phyloP scores from a whole-genome alignment of 108 stramenopile genomes.

The Nitzschia palea region DNA sequence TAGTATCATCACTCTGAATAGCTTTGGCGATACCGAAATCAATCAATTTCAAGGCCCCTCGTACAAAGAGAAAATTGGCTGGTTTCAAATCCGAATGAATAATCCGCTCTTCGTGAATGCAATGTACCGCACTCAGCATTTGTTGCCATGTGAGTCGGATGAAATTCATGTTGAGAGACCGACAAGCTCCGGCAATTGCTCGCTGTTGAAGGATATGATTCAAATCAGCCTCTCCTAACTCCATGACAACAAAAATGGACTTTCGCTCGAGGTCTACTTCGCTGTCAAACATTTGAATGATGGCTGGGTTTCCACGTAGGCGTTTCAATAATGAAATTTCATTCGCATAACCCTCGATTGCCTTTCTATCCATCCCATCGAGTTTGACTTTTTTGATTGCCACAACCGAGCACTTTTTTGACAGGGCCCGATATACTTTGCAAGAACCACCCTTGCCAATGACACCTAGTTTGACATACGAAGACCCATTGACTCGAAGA shows the following conservation, averaged over 20 bases:
- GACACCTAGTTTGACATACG: conserved; percentile 91
- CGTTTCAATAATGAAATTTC: conserved; percentile 92
- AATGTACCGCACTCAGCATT: conserved; percentile 97
- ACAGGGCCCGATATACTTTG: conserved; percentile 91
- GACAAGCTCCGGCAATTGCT: conserved; percentile 19
- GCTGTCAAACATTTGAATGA: conserved; percentile 90
- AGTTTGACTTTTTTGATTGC: conserved; percentile 97
- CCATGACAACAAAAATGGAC: conserved; percentile 91
- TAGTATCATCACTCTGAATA: conserved; percentile 94
- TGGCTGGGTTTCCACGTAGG: conserved; percentile 88
- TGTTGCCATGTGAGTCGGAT: conserved; percentile 98
- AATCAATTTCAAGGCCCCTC: conserved; percentile 95
- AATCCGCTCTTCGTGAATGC: conserved; percentile 96
- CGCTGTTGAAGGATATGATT: conserved; percentile 90
- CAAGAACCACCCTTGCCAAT: conserved; percentile 97
- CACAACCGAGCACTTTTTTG: conserved; percentile 76
- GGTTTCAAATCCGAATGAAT: conserved; percentile 96
- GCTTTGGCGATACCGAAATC: conserved; percentile 99
- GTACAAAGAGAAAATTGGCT: conserved; percentile 89
- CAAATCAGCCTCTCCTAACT: conserved; percentile 96
- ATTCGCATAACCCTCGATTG: conserved; percentile 94
- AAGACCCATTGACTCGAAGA: conserved; percentile 73
- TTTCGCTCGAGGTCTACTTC: conserved; percentile 86
- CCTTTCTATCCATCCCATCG: conserved; percentile 72
- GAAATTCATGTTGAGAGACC: conserved; percentile 91